phyloP scores from a whole-genome alignment of 305 asterid species.

The Solanum hybrid region DNA sequence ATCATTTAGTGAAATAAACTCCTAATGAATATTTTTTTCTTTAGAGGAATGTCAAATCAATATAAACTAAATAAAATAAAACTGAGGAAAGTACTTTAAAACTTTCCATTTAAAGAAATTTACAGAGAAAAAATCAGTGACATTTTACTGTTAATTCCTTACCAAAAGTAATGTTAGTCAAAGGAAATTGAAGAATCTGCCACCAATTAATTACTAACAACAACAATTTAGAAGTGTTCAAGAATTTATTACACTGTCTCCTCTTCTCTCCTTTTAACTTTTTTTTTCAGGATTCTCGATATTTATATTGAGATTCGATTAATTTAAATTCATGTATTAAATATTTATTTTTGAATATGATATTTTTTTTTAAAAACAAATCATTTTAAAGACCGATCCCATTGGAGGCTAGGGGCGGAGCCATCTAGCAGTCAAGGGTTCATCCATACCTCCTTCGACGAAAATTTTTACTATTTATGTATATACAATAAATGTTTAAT shows the following conservation, averaged over 20 bases:
- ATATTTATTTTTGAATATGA: background rate
- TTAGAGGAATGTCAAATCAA: background rate
- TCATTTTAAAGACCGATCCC: background rate
- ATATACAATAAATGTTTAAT: background rate
- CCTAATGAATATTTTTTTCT: background rate
- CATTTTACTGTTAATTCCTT: background rate
- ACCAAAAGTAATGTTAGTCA: background rate
- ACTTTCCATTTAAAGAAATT: background rate
- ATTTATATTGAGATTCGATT: background rate
- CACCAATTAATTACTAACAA: background rate
- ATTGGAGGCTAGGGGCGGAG: background rate
- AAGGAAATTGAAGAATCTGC: background rate
- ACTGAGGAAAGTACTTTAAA: background rate
- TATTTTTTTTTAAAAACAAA: fast-evolving
- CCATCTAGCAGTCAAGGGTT: background rate
- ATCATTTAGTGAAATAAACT: background rate
- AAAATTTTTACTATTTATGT: background rate
- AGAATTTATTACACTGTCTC: background rate
- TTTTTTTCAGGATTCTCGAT: background rate
- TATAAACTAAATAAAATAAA: too few species aligned
- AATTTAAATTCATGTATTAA: background rate
- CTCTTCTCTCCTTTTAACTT: background rate
- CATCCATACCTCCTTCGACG: background rate
- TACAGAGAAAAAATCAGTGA: background rate
- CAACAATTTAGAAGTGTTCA: background rate